Conservation (phyloP, 2,329 filamentous ascomycete species). For the Colletotrichum euphorbiae region DNA sequence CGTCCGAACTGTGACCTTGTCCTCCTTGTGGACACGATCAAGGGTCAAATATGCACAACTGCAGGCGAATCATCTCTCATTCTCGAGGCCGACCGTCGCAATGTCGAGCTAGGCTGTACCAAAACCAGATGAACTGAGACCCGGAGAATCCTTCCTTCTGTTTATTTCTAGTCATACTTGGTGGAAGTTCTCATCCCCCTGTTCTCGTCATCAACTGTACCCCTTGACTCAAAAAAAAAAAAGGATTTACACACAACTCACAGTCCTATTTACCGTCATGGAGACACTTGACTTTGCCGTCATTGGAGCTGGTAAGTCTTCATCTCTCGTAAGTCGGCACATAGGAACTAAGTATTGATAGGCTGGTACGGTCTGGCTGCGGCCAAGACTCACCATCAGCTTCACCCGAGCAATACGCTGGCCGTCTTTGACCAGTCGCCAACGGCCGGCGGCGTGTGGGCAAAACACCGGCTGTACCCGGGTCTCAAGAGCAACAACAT, state of each 20-base stretch:
- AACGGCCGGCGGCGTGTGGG: constrained; percentile 77
- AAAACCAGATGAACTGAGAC: constrained; percentile 9
- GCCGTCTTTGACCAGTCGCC: constrained; percentile 68
- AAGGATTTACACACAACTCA: not conserved
- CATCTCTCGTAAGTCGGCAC: not conserved
- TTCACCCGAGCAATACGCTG: constrained; percentile 68
- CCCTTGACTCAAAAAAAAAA: no score
- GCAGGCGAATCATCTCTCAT: constrained; percentile 23
- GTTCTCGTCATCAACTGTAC: not conserved
- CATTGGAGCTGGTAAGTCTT: constrained; percentile 63
- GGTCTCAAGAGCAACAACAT: constrained; percentile 81
- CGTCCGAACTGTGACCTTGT: not conserved
- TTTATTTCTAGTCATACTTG: not conserved
- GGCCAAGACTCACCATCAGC: constrained; percentile 70
- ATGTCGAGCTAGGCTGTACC: not conserved
- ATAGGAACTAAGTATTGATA: constrained; percentile 28
- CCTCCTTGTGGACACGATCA: constrained; percentile 6
- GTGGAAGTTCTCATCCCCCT: not conserved
- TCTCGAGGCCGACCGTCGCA: not conserved
- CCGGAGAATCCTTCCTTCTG: not conserved
- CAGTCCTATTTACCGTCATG: constrained; percentile 45
- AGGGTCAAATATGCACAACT: not conserved
- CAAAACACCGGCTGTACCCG: constrained; percentile 73
- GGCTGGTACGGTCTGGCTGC: constrained; percentile 69
- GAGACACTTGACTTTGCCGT: constrained; percentile 61